Conservation (phyloP, 2,329 filamentous ascomycete species). For the Albophoma yamanashiensis region DNA sequence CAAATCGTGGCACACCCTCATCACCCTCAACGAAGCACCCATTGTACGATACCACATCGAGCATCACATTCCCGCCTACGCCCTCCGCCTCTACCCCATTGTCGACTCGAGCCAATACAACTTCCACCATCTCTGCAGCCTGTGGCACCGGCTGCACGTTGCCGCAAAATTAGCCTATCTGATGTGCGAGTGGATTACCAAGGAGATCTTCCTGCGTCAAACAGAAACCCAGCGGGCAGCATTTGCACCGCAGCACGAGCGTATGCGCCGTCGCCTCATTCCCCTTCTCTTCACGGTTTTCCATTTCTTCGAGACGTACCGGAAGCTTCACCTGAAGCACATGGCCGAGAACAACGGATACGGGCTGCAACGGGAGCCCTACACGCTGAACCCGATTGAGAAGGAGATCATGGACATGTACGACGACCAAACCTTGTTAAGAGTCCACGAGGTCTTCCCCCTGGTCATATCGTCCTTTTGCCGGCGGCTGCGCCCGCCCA, state of each 20-base stretch:
- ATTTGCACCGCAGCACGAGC: slow-evolving; percentile 49
- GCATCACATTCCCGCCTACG: slow-evolving; percentile 49
- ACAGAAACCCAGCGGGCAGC: slow-evolving; percentile 43
- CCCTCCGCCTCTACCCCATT: slow-evolving; percentile 46
- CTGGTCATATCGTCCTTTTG: slow-evolving; percentile 55
- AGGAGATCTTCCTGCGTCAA: slow-evolving; percentile 51
- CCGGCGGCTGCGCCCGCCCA: slow-evolving; percentile 49
- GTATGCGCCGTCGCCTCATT: slow-evolving; percentile 54
- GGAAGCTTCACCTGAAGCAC: slow-evolving; percentile 46
- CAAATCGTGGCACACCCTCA: slow-evolving; percentile 46
- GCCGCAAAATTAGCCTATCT: slow-evolving; percentile 50
- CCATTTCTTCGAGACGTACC: slow-evolving; percentile 58
- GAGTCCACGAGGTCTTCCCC: slow-evolving; percentile 55
- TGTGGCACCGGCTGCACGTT: slow-evolving; percentile 57
- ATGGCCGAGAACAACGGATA: slow-evolving; percentile 40
- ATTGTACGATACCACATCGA: slow-evolving; percentile 52
- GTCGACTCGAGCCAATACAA: slow-evolving; percentile 36
- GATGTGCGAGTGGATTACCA: slow-evolving; percentile 55
- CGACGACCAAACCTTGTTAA: slow-evolving; percentile 49
- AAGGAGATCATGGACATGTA: slow-evolving; percentile 52
- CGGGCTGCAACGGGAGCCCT: slow-evolving; percentile 40
- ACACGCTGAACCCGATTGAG: slow-evolving; percentile 53
- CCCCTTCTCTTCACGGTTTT: slow-evolving; percentile 55
- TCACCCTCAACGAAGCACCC: slow-evolving; percentile 48
- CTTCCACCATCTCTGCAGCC: slow-evolving; percentile 50